Conservation (phyloP, 1,139 yeast species). For the Waltiozyma solani region DNA sequence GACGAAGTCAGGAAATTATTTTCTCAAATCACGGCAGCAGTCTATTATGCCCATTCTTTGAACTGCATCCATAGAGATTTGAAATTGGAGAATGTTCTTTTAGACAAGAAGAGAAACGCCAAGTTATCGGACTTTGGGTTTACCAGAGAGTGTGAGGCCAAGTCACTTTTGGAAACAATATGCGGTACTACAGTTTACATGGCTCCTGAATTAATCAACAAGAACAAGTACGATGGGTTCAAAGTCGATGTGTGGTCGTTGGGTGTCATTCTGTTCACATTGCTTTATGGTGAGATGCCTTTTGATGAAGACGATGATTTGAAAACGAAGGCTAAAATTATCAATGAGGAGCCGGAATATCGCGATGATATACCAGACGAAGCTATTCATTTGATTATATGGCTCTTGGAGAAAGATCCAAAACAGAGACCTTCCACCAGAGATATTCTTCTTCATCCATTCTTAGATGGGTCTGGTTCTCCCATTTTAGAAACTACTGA, state of each 20-base stretch:
- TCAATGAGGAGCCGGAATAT: slow-evolving; percentile 55
- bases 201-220: slow-evolving; percentile 85
- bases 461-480: slow-evolving; percentile 41
- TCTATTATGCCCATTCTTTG: slow-evolving; percentile 72
- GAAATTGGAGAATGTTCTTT: slow-evolving; percentile 73
- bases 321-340: slow-evolving; percentile 49
- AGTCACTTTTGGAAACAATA: slow-evolving; percentile 60
- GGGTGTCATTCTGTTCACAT: slow-evolving; percentile 86
- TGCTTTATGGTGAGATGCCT: slow-evolving; percentile 84
- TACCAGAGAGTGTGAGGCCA: slow-evolving; percentile 64
- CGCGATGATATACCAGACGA: slow-evolving; percentile 36
- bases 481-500: slow-evolving; percentile 30
- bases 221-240: slow-evolving; percentile 70
- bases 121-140: slow-evolving; percentile 91
- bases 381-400: slow-evolving; percentile 39
- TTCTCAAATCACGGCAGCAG: slow-evolving; percentile 74
- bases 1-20: slow-evolving; percentile 53
- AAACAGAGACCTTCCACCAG: slow-evolving; percentile 47
- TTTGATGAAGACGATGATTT: slow-evolving; percentile 74
- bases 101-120: slow-evolving; percentile 60
- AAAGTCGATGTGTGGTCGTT: slow-evolving; percentile 86
- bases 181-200: slow-evolving; percentile 95
- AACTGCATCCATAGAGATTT: slow-evolving; percentile 87
- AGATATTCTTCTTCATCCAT: slow-evolving; percentile 54
- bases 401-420: slow-evolving; percentile 60